Conservation (phyloP, 768 basidiomycete genomes). For the Neoboletus subvelutipes region DNA sequence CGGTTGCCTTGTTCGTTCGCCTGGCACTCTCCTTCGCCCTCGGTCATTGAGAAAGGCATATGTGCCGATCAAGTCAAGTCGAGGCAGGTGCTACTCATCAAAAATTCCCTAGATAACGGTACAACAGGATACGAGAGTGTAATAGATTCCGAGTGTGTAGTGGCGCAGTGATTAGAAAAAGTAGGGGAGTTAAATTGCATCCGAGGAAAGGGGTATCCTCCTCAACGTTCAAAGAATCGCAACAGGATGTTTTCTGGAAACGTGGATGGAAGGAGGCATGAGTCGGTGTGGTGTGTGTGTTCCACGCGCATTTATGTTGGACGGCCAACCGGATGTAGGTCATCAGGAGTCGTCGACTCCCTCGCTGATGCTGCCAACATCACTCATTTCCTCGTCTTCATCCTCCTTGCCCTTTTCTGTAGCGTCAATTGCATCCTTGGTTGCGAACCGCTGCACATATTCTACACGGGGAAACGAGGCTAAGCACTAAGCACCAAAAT, state of each 20-base stretch:
- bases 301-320: conserved; percentile 6
- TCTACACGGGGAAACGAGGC: conserved; percentile 45
- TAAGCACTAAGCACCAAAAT: conserved; percentile 6
- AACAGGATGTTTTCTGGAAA: conserved; percentile 17
- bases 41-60: conserved; percentile 7
- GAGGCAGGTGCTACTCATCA: conserved; percentile 18
- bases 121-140: conserved; percentile 25
- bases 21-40: background rate
- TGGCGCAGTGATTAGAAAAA: conserved; percentile 22
- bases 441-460: conserved; percentile 94
- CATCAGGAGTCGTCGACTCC: conserved; percentile 44
- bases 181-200: conserved; percentile 15
- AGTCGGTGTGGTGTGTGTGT: conserved; percentile 11
- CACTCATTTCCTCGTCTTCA: conserved; percentile 87
- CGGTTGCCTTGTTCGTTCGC: background rate
- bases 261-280: conserved; percentile 7
- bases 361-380: conserved; percentile 79
- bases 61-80: conserved; percentile 1
- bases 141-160: conserved; percentile 26
- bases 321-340: background rate
- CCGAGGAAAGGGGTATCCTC: conserved; percentile 29
- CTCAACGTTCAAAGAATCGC: conserved; percentile 17
- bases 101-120: conserved; percentile 31
- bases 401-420: conserved; percentile 58
- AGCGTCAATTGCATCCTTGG: conserved; percentile 84